phyloP scores from a whole-genome alignment of 148 eudicot species.

The Nepenthes gracilis region DNA sequence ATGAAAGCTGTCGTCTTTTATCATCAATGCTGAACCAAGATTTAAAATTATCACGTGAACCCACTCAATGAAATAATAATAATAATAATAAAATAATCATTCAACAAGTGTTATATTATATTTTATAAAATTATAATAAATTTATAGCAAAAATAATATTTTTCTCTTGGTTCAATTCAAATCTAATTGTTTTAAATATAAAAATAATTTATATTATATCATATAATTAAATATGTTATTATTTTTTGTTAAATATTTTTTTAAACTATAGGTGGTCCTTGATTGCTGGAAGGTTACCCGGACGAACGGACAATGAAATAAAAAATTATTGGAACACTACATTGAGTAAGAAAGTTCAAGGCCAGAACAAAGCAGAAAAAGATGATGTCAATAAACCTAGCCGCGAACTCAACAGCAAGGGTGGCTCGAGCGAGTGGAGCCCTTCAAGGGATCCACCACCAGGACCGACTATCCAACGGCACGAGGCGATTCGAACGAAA shows the following conservation, averaged over 20 bases:
- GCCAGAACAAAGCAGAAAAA: conserved; percentile 1
- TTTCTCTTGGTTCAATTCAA: too few species aligned
- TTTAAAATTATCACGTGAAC: too few species aligned
- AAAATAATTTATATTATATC: too few species aligned
- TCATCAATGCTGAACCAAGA: too few species aligned
- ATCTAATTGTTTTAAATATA: too few species aligned
- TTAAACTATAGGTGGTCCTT: conserved; percentile 23
- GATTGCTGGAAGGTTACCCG: conserved; percentile 35
- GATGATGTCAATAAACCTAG: background rate
- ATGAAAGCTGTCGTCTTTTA: too few species aligned
- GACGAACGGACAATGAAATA: conserved; percentile 40
- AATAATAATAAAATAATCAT: too few species aligned
- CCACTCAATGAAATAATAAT: too few species aligned
- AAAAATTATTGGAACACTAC: conserved; percentile 39
- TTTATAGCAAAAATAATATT: too few species aligned
- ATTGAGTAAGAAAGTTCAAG: conserved; percentile 20
- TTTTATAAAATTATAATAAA: too few species aligned
- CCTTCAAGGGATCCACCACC: background rate
- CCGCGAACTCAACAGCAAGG: background rate
- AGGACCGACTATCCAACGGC: background rate
- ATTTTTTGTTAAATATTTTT: background rate
- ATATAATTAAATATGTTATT: too few species aligned
- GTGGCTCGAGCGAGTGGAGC: background rate
- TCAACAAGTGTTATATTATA: too few species aligned
- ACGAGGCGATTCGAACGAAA: conserved; percentile 24